A percentile compares a stretch with the other conserved stretches of the same genome.
phyloP scores from a whole-genome alignment of 208 protist genomes.

The Balamuthia mandrillaris region DNA sequence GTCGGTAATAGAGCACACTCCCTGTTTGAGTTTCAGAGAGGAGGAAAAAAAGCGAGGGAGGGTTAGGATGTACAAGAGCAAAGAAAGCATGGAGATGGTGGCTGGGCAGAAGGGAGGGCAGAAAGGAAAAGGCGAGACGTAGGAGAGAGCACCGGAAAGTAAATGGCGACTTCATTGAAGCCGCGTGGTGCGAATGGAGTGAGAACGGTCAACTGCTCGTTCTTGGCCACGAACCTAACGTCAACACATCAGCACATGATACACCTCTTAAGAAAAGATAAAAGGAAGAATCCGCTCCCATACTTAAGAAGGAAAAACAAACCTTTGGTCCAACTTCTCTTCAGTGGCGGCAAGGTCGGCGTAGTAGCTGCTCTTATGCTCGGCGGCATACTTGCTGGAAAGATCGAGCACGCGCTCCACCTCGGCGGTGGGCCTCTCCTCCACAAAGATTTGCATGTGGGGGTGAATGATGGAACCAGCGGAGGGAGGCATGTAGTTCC shows the following conservation, averaged over 20 bases:
- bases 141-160: background rate
- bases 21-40: too few species aligned
- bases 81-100: too few species aligned
- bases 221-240: background rate
- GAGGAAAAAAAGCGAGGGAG: too few species aligned
- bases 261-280: background rate
- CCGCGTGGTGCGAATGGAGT: background rate
- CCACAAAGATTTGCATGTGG: constrained; percentile 1
- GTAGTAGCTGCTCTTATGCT: background rate
- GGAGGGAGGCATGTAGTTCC: constrained; percentile 24
- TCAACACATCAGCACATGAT: too few species aligned
- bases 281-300: background rate
- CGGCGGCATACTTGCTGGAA: background rate
- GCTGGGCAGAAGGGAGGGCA: too few species aligned
- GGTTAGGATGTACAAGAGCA: too few species aligned
- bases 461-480: constrained; percentile 25
- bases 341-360: background rate
- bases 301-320: background rate
- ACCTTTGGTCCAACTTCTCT: background rate
- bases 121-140: background rate
- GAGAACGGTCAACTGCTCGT: background rate
- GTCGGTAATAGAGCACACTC: background rate
- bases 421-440: background rate
- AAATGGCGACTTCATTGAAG: constrained; percentile 15
- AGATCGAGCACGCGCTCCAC: background rate